These are phyloP conservation scores for Macrocybe gigantea DNA, from an alignment of 768 basidiomycete genomes.

Conservation along the genomic window DNA sequence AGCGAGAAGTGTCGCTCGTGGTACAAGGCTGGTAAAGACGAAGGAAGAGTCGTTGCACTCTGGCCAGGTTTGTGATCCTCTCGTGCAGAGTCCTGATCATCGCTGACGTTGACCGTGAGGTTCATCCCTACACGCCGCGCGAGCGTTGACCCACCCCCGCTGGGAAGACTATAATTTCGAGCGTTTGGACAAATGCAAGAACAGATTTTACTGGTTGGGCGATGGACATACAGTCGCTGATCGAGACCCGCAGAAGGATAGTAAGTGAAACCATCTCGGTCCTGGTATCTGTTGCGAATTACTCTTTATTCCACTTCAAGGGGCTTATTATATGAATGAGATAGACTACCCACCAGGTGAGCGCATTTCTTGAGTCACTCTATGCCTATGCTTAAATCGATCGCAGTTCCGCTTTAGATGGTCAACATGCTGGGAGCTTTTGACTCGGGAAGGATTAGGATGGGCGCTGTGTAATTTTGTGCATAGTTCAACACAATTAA, in stretches of 20 bases:
- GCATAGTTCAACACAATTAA: no score
- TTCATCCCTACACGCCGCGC: constrained; percentile 45
- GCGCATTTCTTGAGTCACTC: background rate
- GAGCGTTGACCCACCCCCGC: constrained; percentile 45
- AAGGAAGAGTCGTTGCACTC: constrained; percentile 50
- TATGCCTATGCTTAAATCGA: no score
- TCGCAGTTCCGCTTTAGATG: no score
- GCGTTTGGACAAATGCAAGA: constrained; percentile 32
- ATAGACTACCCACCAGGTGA: constrained; percentile 42
- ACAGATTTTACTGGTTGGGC: constrained; percentile 55
- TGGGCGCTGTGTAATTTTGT: no score
- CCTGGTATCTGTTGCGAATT: background rate
- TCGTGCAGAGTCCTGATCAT: background rate
- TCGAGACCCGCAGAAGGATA: constrained; percentile 23
- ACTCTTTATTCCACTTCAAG: constrained; percentile 16
- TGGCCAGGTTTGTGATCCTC: constrained; percentile 44
- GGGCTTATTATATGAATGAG: constrained; percentile 41
- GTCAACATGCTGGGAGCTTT: no score
- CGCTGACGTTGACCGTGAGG: constrained; percentile 23
- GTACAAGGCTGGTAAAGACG: constrained; percentile 58
- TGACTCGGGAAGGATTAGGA: no score
- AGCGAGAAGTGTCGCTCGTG: constrained; percentile 54
- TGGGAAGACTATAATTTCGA: constrained; percentile 65
- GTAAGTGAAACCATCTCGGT: constrained; percentile 12
- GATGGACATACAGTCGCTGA: constrained; percentile 55